These are phyloP conservation scores for Candida sojae DNA, from an alignment of 1,139 yeast species.

Conservation along the genomic window DNA sequence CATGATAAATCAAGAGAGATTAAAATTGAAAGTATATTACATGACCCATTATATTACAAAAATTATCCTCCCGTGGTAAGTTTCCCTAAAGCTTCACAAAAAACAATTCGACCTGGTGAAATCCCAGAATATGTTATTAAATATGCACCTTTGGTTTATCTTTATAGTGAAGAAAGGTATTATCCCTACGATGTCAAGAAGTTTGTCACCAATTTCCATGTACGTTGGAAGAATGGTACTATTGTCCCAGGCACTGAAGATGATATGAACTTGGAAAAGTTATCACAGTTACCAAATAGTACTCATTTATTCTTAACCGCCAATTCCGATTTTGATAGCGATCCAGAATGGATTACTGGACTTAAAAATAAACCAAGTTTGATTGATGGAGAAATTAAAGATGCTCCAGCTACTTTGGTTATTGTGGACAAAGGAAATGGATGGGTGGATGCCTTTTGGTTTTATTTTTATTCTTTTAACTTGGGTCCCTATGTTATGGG, in stretches of 20 bases:
- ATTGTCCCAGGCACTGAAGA: constrained; percentile 38
- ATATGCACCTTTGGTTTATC: constrained; percentile 77
- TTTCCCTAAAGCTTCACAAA: constrained; percentile 29
- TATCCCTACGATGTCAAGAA: constrained; percentile 80
- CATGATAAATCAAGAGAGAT: constrained; percentile 13
- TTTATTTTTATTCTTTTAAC: constrained; percentile 91
- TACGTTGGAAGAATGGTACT: constrained; percentile 50
- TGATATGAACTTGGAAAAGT: constrained; percentile 36
- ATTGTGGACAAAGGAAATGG: constrained; percentile 93
- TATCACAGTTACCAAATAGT: constrained; percentile 34
- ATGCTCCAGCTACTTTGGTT: constrained; percentile 80
- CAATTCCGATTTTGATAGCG: constrained; percentile 65
- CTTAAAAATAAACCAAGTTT: constrained; percentile 63
- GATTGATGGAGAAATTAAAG: constrained; percentile 65
- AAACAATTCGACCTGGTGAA: constrained; percentile 50
- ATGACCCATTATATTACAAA: constrained; percentile 26
- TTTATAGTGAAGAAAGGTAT: constrained; percentile 87
- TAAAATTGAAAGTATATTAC: constrained; percentile 14
- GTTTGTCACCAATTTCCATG: constrained; percentile 65
- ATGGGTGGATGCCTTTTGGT: constrained; percentile 94
- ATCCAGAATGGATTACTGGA: constrained; percentile 91
- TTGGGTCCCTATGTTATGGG: constrained; percentile 98
- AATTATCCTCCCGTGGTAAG: constrained; percentile 40
- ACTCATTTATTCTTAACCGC: constrained; percentile 56
- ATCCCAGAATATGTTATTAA: constrained; percentile 77